Base-by-base conservation (phyloP, 2,329 filamentous ascomycete genomes). In the Fusarium metavorans region DNA sequence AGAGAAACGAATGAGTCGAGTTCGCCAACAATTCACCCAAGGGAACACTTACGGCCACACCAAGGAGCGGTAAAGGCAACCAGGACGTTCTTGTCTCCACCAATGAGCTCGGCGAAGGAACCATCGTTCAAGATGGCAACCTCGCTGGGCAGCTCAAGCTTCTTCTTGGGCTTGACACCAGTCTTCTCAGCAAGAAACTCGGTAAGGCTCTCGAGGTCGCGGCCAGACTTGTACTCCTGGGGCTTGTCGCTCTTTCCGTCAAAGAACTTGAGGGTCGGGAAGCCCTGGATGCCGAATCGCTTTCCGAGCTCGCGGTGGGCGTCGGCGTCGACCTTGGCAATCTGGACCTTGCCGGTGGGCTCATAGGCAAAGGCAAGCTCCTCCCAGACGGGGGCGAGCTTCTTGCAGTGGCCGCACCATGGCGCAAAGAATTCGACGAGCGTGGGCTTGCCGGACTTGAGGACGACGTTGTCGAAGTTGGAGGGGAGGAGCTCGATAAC, bases 371-470 rank as follows among this genome's bases (percentile, higher is more conserved):
- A 83, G 56, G 91, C 97, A 50, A 99, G 91, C 82, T 99, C 94
- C 83, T 99, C 97, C 85, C 97, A 99, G 69, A 97, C 88, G 59
- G 97, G 97, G 18, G 97, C 97, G 37, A 99, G 93, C 81, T 87
- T 97, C 90, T 98, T 98, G 94, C 97, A 99, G 89, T 99, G 97
- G 35, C 97, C 97, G 82, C 97, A 99, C 97, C 97, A 99, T 27
- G 96, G 95, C 37, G 97, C 97, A 82, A 97, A 98, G 90, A 99
- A 99, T 84, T 98, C 95, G 79, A 98, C 95, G 30, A 99, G 92
- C 0, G 97, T 95, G 50, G 97, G 96, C 88, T 97, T 98, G 84
- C 95, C 95, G 54, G 94, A 96, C 83, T 97, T 91, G 70, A 98
- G 89, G 74, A 98, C 95, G 65, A 98, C 88, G 57, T 92, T 87